These are phyloP conservation scores for Aspergillus texensis DNA, from an alignment of 2,329 filamentous ascomycete genomes.

Conservation along the genomic window DNA sequence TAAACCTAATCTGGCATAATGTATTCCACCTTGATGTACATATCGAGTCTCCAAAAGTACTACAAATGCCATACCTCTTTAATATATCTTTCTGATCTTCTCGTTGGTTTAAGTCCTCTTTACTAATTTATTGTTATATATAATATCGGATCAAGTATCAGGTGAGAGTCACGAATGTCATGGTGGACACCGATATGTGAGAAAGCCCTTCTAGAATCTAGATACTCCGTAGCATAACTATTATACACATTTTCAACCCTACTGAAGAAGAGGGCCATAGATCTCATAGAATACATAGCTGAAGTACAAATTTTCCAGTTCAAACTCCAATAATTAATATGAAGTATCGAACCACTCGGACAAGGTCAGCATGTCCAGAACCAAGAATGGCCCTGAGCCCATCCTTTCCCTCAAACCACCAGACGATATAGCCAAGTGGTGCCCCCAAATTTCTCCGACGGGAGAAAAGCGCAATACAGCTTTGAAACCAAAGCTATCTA, in stretches of 20 bases:
- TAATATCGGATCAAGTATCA: neutral
- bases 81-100: neutral
- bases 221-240: neutral
- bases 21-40: neutral
- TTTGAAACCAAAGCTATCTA: neutral
- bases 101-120: neutral
- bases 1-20: conserved; percentile 1
- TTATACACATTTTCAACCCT: neutral
- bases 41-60: neutral
- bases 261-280: neutral
- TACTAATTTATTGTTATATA: neutral
- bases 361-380: neutral
- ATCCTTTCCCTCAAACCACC: neutral
- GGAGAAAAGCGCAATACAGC: neutral
- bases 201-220: neutral
- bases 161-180: neutral
- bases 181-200: neutral
- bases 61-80: neutral
- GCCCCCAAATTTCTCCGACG: neutral
- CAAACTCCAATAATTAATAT: neutral
- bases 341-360: neutral
- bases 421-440: neutral
- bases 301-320: neutral
- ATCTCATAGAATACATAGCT: neutral
- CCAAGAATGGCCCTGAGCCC: neutral